A percentile compares a stretch with the other conserved stretches of the same genome.
Conservation (phyloP, 208 protist species). For the Blastocrithidia nonstop region DNA sequence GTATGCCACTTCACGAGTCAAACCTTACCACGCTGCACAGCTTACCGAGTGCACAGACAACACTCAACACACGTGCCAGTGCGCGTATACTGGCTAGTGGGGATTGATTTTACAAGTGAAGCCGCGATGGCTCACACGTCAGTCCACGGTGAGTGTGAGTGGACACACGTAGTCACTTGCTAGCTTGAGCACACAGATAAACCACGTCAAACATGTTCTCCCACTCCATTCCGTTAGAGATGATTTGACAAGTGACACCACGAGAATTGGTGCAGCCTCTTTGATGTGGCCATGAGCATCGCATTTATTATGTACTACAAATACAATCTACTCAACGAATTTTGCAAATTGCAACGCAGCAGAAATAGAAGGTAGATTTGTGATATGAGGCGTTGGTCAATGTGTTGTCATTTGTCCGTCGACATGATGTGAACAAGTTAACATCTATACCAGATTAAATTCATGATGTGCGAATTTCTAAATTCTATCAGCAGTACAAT, state of each 20-base stretch:
- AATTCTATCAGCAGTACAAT: too few relatives aligned
- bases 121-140: slow-evolving; percentile 16
- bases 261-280: slow-evolving; percentile 28
- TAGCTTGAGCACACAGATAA: slow-evolving; percentile 57
- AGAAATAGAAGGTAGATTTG: slow-evolving; percentile 38
- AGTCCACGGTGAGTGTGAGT: slow-evolving; percentile 65
- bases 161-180: slow-evolving; percentile 48
- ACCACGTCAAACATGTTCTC: slow-evolving; percentile 40
- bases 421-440: slow-evolving; percentile 20
- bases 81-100: slow-evolving; percentile 37
- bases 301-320: slow-evolving; percentile 53
- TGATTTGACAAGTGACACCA: slow-evolving; percentile 38
- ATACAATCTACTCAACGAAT: slow-evolving; percentile 47
- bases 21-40: too few relatives aligned
- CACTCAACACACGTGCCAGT: slow-evolving; percentile 48
- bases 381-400: slow-evolving; percentile 76
- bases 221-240: slow-evolving; percentile 36
- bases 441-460: slow-evolving; percentile 65
- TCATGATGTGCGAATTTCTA: too few relatives aligned
- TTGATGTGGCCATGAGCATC: too few relatives aligned
- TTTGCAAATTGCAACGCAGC: slow-evolving; percentile 61
- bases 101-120: slow-evolving; percentile 84
- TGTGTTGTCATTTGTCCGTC: slow-evolving; percentile 45
- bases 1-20: too few relatives aligned
- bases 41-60: slow-evolving; percentile 28